Percentiles rank a stretch among this genome's conserved stretches.
phyloP scores from a whole-genome alignment of 179 eudicot genomes.

The Dionaea muscipula region DNA sequence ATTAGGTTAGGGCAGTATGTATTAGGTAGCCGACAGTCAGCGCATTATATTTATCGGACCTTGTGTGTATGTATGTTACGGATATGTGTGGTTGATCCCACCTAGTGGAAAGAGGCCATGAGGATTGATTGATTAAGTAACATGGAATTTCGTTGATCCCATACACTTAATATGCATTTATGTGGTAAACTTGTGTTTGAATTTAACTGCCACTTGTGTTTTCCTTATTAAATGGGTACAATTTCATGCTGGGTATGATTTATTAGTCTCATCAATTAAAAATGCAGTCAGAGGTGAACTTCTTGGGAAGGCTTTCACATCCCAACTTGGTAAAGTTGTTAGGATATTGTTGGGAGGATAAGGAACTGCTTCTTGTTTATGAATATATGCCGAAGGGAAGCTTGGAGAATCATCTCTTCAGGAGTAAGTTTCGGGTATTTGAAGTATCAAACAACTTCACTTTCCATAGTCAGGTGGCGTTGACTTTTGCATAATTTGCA shows the following conservation, averaged over 20 bases:
- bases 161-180: too few relatives aligned
- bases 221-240: neutral
- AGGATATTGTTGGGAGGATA: slow-evolving; percentile 68
- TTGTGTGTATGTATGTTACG: too few relatives aligned
- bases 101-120: too few relatives aligned
- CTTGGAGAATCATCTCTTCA: slow-evolving; percentile 70
- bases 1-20: too few relatives aligned
- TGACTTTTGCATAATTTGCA: slow-evolving; percentile 7
- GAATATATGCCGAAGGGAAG: slow-evolving; percentile 65
- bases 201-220: neutral
- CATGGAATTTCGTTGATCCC: too few relatives aligned
- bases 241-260: neutral
- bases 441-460: neutral
- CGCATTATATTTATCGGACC: too few relatives aligned
- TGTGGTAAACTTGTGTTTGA: too few relatives aligned
- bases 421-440: slow-evolving; percentile 43
- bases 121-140: too few relatives aligned
- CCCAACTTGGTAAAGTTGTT: slow-evolving; percentile 60
- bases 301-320: slow-evolving; percentile 68
- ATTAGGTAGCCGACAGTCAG: too few relatives aligned
- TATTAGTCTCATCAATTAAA: slow-evolving; percentile 2
- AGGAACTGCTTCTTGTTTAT: slow-evolving; percentile 53
- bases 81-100: too few relatives aligned
- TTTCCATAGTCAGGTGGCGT: neutral
- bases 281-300: slow-evolving; percentile 70